These are phyloP conservation scores for Marsdenia floribunda DNA, from an alignment of 257 asterid species.

Conservation along the genomic window DNA sequence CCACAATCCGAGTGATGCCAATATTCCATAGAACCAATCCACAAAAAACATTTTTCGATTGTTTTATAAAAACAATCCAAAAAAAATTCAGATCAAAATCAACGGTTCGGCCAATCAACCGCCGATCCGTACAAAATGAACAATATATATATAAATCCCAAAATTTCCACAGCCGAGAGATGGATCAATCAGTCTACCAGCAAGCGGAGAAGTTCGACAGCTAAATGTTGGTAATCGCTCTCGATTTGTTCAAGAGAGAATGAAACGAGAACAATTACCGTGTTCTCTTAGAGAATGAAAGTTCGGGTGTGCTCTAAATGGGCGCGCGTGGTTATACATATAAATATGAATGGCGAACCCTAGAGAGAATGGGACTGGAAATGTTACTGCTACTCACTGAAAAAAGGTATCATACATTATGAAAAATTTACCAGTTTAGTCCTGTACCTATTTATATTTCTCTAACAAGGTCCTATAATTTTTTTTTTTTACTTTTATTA, in stretches of 20 bases:
- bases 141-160: conserved; percentile 9
- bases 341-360: background rate
- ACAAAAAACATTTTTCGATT: conserved; percentile 55
- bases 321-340: background rate
- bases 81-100: background rate
- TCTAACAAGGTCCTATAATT: too few species aligned
- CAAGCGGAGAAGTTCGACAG: background rate
- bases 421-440: too few species aligned
- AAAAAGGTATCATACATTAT: too few species aligned
- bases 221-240: background rate
- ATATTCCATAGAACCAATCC: conserved; percentile 92
- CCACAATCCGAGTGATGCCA: conserved; percentile 92
- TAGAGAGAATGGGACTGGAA: conserved; percentile 5
- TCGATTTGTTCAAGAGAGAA: background rate
- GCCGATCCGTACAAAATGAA: conserved; percentile 1
- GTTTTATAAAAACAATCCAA: background rate
- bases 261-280: background rate
- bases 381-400: too few species aligned
- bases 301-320: background rate
- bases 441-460: too few species aligned
- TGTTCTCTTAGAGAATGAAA: background rate
- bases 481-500: too few species aligned
- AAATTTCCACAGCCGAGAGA: background rate
- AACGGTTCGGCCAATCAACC: background rate
- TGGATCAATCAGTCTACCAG: conserved; percentile 25